Base-by-base conservation (phyloP, 225 moss, liverwort and hornwort genomes). In the Climacium dendroides region DNA sequence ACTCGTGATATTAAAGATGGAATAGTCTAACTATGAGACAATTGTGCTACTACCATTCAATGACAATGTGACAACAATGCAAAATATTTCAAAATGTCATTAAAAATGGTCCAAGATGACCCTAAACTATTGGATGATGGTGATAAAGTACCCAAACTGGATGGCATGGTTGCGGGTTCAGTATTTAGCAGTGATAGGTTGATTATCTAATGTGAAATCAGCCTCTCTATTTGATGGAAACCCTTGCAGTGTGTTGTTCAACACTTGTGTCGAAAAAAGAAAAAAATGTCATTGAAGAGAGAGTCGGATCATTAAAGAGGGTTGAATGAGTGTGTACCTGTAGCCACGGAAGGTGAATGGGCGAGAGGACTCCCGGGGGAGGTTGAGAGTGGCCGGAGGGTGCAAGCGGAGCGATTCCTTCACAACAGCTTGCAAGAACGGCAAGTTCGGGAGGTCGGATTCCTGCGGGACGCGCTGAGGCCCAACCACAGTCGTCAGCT, bases 381-480 rank as follows among this genome's bases (percentile, higher is more conserved):
- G 86, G 5, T 91, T 92, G 37, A 97, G 89, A 41, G 93, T 74
- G 10, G 85, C 79, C 24, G 94, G 92, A 18, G 96, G 95, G 37
- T 95, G 93, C 61, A 96, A 74, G 35, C 96, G 93, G 60, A 91
- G 89, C 6, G 89, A 89, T 43, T 96, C 96, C 74, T 96, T 97
- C 53, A 94, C 80, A 3, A 92, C 74, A 37, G 95, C 96, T 5
- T 78, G 90, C n/a, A 95, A 81, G 59, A 94, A 96, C 13, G 94
- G 96, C 80, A 96, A 69, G 54, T 87, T 53, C 25, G 69, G 37
- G 37, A 91, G 74, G 79, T 91, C 89, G 43, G 87, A 43, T 63
- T 97, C 95, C 8, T 85, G 78, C 26, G 92, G 90, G 19, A 87
- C 83, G 29, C 86, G 90, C 8, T 79, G 29, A 19, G 37, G 10